Evolutionary conservation across 2,329 filamentous ascomycete species (phyloP).

Genomic region (Orbilia brochopaga): DNA sequence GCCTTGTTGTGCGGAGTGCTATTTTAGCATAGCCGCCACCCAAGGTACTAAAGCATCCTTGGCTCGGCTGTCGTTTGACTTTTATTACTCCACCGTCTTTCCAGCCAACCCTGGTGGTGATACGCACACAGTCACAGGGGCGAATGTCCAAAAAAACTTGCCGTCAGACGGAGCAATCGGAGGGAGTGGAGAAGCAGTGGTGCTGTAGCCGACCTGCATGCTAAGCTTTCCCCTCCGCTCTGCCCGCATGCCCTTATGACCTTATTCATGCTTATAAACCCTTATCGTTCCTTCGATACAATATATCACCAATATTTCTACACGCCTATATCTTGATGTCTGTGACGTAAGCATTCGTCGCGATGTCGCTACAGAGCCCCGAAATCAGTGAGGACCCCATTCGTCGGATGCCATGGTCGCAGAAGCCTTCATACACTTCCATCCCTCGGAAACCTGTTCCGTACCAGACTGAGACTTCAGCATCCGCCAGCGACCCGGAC

Average conservation of each 20-base stretch:
- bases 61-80: slow-evolving; percentile 15
- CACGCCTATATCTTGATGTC: background rate
- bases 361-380: slow-evolving; percentile 20
- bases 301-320: background rate
- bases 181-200: background rate
- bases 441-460: slow-evolving; percentile 35
- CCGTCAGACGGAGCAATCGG: slow-evolving; percentile 22
- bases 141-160: slow-evolving; percentile 1
- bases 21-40: slow-evolving; percentile 28
- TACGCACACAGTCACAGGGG: slow-evolving; percentile 32
- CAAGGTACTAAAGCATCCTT: background rate
- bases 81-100: slow-evolving; percentile 8
- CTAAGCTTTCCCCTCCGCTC: background rate
- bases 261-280: background rate
- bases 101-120: slow-evolving; percentile 23
- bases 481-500: background rate
- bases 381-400: slow-evolving; percentile 19
- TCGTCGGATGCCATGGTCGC: slow-evolving; percentile 22
- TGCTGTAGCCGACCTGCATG: background rate
- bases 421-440: slow-evolving; percentile 6
- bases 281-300: background rate
- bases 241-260: too few relatives aligned
- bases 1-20: background rate
- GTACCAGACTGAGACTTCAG: slow-evolving; percentile 4
- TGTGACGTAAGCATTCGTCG: background rate